Conservation (phyloP, 1,284 basidiomycete genomes). For the Leccinum holopus region DNA sequence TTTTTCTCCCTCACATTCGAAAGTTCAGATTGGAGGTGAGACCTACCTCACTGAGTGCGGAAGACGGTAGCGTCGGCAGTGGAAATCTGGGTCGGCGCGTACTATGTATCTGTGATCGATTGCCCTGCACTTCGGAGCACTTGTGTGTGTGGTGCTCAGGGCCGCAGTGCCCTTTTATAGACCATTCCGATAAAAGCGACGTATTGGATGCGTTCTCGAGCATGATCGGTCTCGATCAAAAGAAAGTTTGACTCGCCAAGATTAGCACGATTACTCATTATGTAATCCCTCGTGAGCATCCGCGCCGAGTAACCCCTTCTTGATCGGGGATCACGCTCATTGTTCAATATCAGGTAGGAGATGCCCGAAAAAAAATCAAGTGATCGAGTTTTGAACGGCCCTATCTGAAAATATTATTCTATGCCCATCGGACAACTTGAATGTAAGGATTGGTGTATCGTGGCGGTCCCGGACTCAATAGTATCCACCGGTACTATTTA, state of each 20-base stretch:
- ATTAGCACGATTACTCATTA: neutral
- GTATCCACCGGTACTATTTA: neutral
- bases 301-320: neutral
- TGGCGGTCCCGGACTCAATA: neutral
- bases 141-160: too few relatives aligned
- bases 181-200: too few relatives aligned
- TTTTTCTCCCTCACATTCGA: too few relatives aligned
- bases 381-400: neutral
- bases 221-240: too few relatives aligned
- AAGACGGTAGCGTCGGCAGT: too few relatives aligned
- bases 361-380: neutral
- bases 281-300: neutral
- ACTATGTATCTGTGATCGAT: too few relatives aligned
- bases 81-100: too few relatives aligned
- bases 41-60: too few relatives aligned
- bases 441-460: neutral
- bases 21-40: too few relatives aligned
- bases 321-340: slow-evolving; percentile 1
- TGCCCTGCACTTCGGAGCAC: too few relatives aligned
- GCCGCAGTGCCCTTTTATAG: too few relatives aligned
- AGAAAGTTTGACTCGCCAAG: neutral
- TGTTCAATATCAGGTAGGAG: slow-evolving; percentile 1
- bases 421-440: neutral
- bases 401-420: neutral
- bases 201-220: too few relatives aligned